Evolutionary conservation across 139 green algal genomes (phyloP), one percentile per base, ranked within the genome.

Genomic region (Pedinophyceae sp.): DNA sequence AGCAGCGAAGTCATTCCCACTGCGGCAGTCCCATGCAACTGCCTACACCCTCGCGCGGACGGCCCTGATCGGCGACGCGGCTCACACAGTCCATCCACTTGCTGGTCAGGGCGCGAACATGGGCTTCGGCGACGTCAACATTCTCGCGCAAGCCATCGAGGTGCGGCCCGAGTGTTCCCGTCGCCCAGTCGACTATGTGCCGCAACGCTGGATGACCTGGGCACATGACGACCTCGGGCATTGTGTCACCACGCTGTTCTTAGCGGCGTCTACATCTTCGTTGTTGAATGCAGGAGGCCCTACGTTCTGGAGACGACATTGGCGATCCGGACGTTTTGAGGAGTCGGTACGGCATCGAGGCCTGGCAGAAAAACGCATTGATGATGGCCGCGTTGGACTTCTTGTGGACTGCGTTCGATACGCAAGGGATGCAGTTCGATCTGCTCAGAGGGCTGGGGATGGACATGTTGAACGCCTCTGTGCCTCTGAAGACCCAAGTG

Each of bases 91-190:
- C 4, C 69, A 77, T 30, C 69, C 69, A 4, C 58, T 77, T 10
- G 69, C 67, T 7, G 69, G 69, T 13, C 69, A 77, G 48, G 69
- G 69, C 16, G 60, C 64, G 6, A 77, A 77, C 54, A 43, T 77
- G 3, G 69, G 69, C 2, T 65, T 77, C 18, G 50, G 24, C 5
- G 68, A 76, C 58, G 58, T 20, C 24, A 19, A 29, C 10, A 22
- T 43, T 20, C 43, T 70, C 20, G 30, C 50, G 22, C 30, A 52
- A 6, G 45, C 54, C 20, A 28, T 76, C 25, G 52, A n/a, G n/a
- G n/a, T n/a, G n/a, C n/a, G n/a, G n/a, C n/a, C n/a, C n/a, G n/a
- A n/a, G n/a, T 38, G n/a, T n/a, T n/a, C n/a, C n/a, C n/a, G n/a
- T n/a, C n/a, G n/a, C n/a, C n/a, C n/a, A n/a, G n/a, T n/a, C n/a